Evolutionary conservation across 2,329 filamentous ascomycete species (phyloP).

Genomic region (Pseudogymnoascus sp.): DNA sequence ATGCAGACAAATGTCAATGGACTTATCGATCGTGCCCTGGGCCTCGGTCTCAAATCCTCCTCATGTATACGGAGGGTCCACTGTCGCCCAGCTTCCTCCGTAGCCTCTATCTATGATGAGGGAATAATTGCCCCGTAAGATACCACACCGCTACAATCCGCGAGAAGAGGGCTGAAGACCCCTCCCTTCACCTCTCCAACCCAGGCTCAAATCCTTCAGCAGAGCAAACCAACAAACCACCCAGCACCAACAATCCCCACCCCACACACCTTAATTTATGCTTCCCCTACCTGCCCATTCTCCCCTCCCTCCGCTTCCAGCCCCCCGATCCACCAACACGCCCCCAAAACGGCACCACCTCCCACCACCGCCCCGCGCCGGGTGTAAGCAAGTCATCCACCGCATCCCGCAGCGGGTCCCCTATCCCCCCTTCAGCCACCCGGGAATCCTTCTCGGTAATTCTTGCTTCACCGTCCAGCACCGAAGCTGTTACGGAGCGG

Average conservation of each 20-base stretch:
- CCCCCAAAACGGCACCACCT: not conserved
- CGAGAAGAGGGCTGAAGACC: not conserved
- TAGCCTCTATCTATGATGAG: not conserved
- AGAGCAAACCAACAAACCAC: not conserved
- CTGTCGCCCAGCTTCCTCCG: not conserved
- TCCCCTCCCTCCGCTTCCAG: not conserved
- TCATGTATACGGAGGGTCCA: not conserved
- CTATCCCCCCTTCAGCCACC: not conserved
- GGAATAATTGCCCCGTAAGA: not conserved
- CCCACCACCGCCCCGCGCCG: not conserved
- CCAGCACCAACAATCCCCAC: not conserved
- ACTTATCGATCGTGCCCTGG: not conserved
- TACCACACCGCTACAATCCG: not conserved
- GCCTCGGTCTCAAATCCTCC: not conserved
- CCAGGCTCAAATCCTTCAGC: not conserved
- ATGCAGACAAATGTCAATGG: not conserved
- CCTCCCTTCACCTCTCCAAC: not conserved
- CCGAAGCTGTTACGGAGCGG: too few species aligned
- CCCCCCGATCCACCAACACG: not conserved
- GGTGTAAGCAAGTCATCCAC: not conserved
- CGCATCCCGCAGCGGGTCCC: not conserved
- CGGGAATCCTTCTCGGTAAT: not conserved
- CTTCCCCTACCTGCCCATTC: not conserved
- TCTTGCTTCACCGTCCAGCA: not conserved
- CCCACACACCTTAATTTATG: slow-evolving; percentile 6